Conservation (phyloP, 164 flowering plant species). For the Dillenia suffruticosa region DNA sequence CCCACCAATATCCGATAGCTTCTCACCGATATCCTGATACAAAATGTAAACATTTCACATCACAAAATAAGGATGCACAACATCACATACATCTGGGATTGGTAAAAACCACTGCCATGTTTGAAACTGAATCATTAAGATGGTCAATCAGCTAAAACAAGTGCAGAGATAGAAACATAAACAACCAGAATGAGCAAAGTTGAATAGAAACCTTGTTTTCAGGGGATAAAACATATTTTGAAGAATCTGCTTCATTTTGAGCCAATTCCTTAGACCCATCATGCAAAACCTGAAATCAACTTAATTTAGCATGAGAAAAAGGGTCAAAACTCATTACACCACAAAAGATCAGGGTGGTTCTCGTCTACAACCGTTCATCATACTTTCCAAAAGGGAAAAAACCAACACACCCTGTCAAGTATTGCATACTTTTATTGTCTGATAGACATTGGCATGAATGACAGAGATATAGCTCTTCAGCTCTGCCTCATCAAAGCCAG, state of each 20-base stretch:
- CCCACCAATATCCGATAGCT: conserved; percentile 82
- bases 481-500: conserved; percentile 93
- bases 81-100: no score
- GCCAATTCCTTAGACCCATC: conserved; percentile 89
- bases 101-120: no score
- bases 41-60: neutral
- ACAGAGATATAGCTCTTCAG: conserved; percentile 81
- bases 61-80: no score
- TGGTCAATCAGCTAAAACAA: no score
- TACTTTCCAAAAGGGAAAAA: conserved; percentile 48
- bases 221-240: conserved; percentile 63
- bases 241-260: conserved; percentile 59
- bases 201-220: conserved; percentile 67
- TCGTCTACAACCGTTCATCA: conserved; percentile 10
- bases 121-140: no score
- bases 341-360: neutral
- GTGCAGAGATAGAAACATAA: neutral
- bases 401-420: conserved; percentile 88
- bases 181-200: conserved; percentile 7
- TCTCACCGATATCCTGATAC: conserved; percentile 75
- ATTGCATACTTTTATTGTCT: conserved; percentile 99
- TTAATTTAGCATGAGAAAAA: conserved; percentile 4
- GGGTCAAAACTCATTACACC: conserved; percentile 1
- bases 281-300: conserved; percentile 53
- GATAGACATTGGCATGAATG: conserved; percentile 95